Evolutionary conservation across 2,329 filamentous ascomycete genomes (phyloP).

Genomic region (Thelonectria rubi): DNA sequence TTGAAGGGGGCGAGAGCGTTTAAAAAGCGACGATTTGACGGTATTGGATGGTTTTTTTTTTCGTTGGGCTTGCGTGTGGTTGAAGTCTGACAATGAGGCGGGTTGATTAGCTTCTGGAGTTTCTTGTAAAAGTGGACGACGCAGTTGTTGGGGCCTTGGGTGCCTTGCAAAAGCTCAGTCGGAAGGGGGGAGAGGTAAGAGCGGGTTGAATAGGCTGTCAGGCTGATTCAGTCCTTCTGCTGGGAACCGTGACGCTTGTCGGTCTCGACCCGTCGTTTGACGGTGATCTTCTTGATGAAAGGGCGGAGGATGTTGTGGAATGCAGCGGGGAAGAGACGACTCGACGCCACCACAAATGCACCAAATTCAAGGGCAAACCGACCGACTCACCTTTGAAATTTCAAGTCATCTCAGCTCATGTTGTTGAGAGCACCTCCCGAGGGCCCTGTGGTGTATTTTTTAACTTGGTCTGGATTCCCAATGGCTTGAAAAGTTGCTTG

Average conservation of each 20-base stretch:
- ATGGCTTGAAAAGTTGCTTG: constrained; percentile 1
- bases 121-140: not conserved
- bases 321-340: not conserved
- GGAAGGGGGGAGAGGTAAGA: not conserved
- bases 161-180: not conserved
- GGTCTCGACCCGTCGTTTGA: not conserved
- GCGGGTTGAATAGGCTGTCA: not conserved
- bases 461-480: not conserved
- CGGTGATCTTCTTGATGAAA: not conserved
- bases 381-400: not conserved
- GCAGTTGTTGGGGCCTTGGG: not conserved
- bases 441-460: not conserved
- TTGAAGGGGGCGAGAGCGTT: not conserved
- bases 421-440: not conserved
- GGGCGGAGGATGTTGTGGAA: not conserved
- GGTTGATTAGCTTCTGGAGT: not conserved
- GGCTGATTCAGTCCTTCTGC: constrained; percentile 2
- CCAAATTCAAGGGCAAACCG: not conserved
- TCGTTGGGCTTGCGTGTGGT: not conserved
- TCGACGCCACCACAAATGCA: not conserved
- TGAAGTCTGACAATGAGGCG: not conserved
- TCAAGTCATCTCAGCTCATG: not conserved
- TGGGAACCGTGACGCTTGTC: not conserved
- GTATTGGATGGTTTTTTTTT: not conserved
- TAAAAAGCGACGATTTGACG: not conserved